Base-by-base conservation (phyloP, 2,329 filamentous ascomycete species). In the Parasarocladium wereldwijsianum region DNA sequence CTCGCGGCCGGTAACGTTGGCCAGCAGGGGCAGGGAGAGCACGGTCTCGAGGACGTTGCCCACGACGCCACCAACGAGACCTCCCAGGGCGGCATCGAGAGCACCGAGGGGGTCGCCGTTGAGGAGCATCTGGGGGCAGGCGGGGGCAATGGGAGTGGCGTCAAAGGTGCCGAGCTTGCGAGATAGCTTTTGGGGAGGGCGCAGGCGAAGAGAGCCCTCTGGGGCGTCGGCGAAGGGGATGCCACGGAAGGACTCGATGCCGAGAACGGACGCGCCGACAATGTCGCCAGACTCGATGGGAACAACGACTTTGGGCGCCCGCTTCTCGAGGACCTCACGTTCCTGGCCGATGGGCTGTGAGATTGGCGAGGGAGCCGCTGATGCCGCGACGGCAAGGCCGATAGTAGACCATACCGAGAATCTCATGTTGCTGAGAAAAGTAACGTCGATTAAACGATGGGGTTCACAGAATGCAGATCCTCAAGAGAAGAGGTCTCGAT, bases 201-300 rank as follows among this genome's bases (percentile, higher is more conserved):
- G 75, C 19, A 90, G 64, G 11, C 82, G 72, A 15, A 83, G 57
- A 3, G 59, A 47, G 0, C 76, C 78, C 0, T 67, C 61, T 0
- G 81, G 81, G 2, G 78, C 65, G 36, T 81, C 59, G 3, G 80
- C 79, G 43, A 74, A 90, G 3, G 80, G 81, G 33, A 90, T 82
- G 14, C 75, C 79, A 32, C 66, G 71, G 55, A 82, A 86, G 16
- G 60, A 68, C 34, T 87, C 80, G 13, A 83, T 62, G 16, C 52
- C 50, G 3, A 47, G 42, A 3, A 49, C 35, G n/a, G 44, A 35
- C 40, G 51, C 33, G 21, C 71, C 72, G 24, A 65, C 46, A 19
- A 80, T 53, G 21, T 69, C 73, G n/a, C 24, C 27, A 24, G 64
- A 60, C 1, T 62, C 50, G 20, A 73, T 63, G 11, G 60, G 52